Evolutionary conservation across 2,329 filamentous ascomycete genomes (phyloP).

Genomic region (Neocatenulostroma microsporum): DNA sequence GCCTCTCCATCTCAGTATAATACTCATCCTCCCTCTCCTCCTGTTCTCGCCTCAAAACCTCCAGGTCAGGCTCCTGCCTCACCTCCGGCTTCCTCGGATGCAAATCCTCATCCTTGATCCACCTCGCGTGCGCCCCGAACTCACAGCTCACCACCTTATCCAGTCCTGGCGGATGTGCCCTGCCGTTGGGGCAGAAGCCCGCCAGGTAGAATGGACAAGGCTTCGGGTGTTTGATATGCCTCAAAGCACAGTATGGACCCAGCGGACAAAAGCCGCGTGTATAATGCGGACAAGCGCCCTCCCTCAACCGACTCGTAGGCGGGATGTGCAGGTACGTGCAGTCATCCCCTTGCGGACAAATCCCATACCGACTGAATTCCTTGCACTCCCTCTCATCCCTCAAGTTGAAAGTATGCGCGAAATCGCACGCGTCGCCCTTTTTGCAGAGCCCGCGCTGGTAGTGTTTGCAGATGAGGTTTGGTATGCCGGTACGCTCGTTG

Average conservation of each 20-base stretch:
- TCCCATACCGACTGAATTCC: constrained; percentile 86
- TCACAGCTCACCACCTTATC: constrained; percentile 52
- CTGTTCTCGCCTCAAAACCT: constrained; percentile 58
- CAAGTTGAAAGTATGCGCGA: constrained; percentile 96
- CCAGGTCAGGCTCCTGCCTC: constrained; percentile 62
- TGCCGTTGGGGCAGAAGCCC: constrained; percentile 85
- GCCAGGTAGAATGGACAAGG: constrained; percentile 81
- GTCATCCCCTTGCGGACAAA: constrained; percentile 94
- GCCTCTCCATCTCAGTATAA: constrained; percentile 46
- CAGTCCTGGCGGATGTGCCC: constrained; percentile 26
- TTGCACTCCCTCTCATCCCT: constrained; percentile 98
- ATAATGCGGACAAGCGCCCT: constrained; percentile 73
- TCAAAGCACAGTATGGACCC: constrained; percentile 77
- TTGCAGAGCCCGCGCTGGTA: constrained; percentile 97
- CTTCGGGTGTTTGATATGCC: constrained; percentile 68
- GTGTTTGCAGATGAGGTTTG: constrained; percentile 88
- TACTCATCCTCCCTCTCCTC: constrained; percentile 49
- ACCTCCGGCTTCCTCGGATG: constrained; percentile 47
- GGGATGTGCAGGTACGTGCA: constrained; percentile 53
- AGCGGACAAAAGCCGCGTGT: constrained; percentile 91
- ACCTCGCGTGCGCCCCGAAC: constrained; percentile 74
- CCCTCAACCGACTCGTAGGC: constrained; percentile 53
- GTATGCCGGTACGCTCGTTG: constrained; percentile 31
- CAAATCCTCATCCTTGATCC: constrained; percentile 59
- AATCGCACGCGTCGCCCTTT: constrained; percentile 94